Evolutionary conservation across 331 rosid species (phyloP).

Genomic region (Erythrophleum ivorense): DNA sequence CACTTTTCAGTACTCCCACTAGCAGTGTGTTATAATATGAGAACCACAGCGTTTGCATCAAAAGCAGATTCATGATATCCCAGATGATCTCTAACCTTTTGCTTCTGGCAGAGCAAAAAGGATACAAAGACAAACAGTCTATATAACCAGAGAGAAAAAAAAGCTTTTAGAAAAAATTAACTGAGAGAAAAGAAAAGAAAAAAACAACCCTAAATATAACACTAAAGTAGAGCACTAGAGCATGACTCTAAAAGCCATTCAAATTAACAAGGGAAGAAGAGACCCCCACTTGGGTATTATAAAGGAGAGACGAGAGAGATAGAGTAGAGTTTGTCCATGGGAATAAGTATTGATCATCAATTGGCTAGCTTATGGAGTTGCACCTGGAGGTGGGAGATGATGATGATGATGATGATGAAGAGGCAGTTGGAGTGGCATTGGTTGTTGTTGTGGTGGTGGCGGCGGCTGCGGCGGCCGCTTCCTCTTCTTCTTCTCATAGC

Average conservation of each 20-base stretch:
- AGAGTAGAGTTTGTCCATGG: not conserved
- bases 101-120: conserved; percentile 51
- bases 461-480: conserved; percentile 70
- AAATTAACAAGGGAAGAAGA: conserved; percentile 14
- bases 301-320: not conserved
- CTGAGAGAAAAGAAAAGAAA: not conserved
- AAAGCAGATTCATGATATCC: conserved; percentile 57
- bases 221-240: conserved; percentile 27
- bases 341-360: conserved; percentile 10
- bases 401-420: conserved; percentile 34
- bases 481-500: conserved; percentile 95
- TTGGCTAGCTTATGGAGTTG: conserved; percentile 43
- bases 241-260: conserved; percentile 21
- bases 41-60: conserved; percentile 58
- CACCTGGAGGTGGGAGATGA: conserved; percentile 56
- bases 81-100: conserved; percentile 50
- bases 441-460: conserved; percentile 15
- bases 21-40: conserved; percentile 44
- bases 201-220: conserved; percentile 53
- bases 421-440: conserved; percentile 22
- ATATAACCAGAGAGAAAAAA: conserved; percentile 25
- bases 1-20: conserved; percentile 56
- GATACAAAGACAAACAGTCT: conserved; percentile 55
- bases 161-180: conserved; percentile 44
- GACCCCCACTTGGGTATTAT: conserved; percentile 1